Conservation (phyloP, 176 grass and related monocot species). For the Canna indica region DNA sequence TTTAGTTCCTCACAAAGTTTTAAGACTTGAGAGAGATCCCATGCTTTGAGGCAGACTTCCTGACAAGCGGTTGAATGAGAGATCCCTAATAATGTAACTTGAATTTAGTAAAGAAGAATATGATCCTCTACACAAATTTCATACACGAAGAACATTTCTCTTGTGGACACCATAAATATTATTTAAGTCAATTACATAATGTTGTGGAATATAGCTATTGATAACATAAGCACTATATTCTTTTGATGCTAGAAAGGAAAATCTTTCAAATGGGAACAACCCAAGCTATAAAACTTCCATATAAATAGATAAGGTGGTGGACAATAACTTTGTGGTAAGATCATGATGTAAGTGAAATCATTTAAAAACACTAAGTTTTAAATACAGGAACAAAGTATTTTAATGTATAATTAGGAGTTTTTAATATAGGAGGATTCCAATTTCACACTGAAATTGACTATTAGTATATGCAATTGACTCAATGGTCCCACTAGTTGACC, state of each 20-base stretch:
- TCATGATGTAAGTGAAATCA: no score
- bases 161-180: not conserved
- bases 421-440: no score
- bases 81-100: conserved; percentile 55
- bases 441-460: no score
- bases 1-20: conserved; percentile 53
- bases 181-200: no score
- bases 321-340: not conserved
- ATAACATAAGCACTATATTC: not conserved
- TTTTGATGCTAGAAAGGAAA: not conserved
- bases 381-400: no score
- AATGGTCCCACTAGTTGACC: no score
- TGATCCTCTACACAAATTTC: not conserved
- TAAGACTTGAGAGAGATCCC: conserved; percentile 47
- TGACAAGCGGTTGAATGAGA: conserved; percentile 82
- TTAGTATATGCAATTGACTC: no score
- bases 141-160: not conserved
- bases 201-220: no score
- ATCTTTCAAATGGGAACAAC: not conserved
- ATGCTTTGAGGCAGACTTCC: conserved; percentile 79
- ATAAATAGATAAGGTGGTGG: not conserved
- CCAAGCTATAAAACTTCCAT: not conserved
- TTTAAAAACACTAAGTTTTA: no score
- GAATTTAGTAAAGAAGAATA: not conserved
- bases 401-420: no score